Conservation (phyloP, 2,329 filamentous ascomycete species). For the Rosellinia necatrix region DNA sequence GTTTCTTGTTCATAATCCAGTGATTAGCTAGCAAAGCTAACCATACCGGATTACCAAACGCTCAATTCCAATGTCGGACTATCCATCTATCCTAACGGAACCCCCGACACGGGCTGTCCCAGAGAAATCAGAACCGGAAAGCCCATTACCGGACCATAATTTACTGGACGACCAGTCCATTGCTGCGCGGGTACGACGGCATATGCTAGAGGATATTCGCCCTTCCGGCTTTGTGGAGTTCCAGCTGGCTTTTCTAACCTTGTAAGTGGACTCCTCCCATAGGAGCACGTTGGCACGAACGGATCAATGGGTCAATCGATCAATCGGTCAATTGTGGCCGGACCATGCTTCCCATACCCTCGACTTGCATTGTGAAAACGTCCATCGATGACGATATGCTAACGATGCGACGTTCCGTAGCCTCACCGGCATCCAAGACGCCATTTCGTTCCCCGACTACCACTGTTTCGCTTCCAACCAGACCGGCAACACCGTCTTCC, state of each 20-base stretch:
- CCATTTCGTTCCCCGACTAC: conserved; percentile 64
- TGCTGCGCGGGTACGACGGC: conserved; percentile 31
- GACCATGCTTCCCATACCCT: not conserved
- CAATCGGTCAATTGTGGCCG: not conserved
- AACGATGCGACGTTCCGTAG: conserved; percentile 24
- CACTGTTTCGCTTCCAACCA: conserved; percentile 68
- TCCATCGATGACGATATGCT: conserved; percentile 6
- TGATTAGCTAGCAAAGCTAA: not conserved
- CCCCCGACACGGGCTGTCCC: not conserved
- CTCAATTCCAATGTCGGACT: conserved; percentile 4
- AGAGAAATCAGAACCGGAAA: not conserved
- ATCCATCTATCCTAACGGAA: not conserved
- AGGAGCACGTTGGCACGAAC: too few species aligned
- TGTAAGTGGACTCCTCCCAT: conserved; percentile 42
- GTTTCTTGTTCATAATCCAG: not conserved
- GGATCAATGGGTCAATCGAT: not conserved
- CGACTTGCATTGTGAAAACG: not conserved
- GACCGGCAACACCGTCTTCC: conserved; percentile 67
- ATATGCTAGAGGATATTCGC: conserved; percentile 43
- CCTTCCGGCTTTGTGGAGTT: conserved; percentile 49
- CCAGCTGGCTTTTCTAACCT: conserved; percentile 52
- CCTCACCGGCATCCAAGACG: conserved; percentile 60
- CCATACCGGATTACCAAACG: not conserved
- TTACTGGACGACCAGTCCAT: conserved; percentile 17
- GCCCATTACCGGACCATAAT: not conserved